These are phyloP conservation scores for Fusarium haematococcum DNA, from an alignment of 2,329 filamentous ascomycete species.

Conservation along the genomic window DNA sequence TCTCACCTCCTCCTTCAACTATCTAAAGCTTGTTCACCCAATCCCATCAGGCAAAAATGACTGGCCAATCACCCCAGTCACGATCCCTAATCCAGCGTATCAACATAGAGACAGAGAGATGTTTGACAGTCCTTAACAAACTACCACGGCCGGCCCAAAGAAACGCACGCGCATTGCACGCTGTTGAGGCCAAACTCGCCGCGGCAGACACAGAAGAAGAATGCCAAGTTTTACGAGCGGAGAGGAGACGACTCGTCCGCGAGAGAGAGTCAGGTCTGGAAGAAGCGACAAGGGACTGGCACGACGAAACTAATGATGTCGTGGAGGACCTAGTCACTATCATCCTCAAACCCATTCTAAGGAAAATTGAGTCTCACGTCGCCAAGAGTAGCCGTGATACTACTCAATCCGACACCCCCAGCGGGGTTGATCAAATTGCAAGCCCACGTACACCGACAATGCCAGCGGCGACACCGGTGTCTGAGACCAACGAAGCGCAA, in stretches of 20 bases:
- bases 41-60: not conserved
- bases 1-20: not conserved
- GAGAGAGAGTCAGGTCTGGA: not conserved
- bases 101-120: conserved; percentile 4
- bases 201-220: not conserved
- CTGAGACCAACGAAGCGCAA: not conserved
- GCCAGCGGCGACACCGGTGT: not conserved
- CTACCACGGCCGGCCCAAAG: not conserved
- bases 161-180: not conserved
- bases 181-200: not conserved
- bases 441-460: not conserved
- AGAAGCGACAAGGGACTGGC: not conserved
- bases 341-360: not conserved
- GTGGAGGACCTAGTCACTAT: not conserved
- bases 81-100: not conserved
- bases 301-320: not conserved
- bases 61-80: not conserved
- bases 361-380: not conserved
- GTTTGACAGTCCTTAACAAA: not conserved
- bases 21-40: not conserved
- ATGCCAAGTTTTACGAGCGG: not conserved
- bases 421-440: not conserved
- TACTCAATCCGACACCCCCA: not conserved
- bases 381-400: not conserved
- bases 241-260: not conserved